Percentiles rank a stretch among this genome's conserved stretches.
phyloP scores from a whole-genome alignment of 2,329 filamentous ascomycete species.

The Peltaster fructicola region DNA sequence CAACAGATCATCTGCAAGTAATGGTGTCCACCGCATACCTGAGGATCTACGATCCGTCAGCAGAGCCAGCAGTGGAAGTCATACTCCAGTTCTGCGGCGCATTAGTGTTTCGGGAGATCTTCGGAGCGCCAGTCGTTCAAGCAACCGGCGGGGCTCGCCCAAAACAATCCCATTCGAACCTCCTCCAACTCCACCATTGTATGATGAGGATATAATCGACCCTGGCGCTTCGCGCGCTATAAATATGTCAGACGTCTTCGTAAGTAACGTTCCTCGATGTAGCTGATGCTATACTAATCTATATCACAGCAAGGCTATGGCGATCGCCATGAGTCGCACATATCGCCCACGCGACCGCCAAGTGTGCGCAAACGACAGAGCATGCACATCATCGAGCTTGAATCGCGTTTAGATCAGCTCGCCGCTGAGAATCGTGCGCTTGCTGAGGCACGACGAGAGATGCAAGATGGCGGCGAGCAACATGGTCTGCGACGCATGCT shows the following conservation, averaged over 20 bases:
- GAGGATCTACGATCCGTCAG: conserved; percentile 44
- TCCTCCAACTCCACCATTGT: conserved; percentile 34
- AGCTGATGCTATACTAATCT: conserved; percentile 7
- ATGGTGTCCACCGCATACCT: conserved; percentile 23
- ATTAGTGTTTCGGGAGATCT: conserved; percentile 60
- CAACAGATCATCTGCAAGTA: conserved; percentile 25
- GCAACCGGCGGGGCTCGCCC: conserved; percentile 27
- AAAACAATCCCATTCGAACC: conserved; percentile 23
- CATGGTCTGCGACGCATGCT: conserved; percentile 34
- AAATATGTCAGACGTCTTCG: conserved; percentile 86
- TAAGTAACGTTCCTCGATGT: conserved; percentile 44
- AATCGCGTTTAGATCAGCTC: conserved; percentile 68
- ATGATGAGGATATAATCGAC: conserved; percentile 61
- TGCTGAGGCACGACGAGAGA: conserved; percentile 37
- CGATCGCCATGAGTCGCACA: conserved; percentile 71
- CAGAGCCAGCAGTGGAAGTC: conserved; percentile 36
- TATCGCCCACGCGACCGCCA: conserved; percentile 82
- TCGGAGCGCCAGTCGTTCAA: conserved; percentile 41
- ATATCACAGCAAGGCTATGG: conserved; percentile 69
- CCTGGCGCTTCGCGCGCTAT: conserved; percentile 69
- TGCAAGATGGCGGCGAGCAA: conserved; percentile 36
- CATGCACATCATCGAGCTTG: conserved; percentile 85
- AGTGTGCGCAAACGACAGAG: conserved; percentile 95
- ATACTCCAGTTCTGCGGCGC: conserved; percentile 54
- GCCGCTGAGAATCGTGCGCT: conserved; percentile 69